phyloP scores from a whole-genome alignment of 768 basidiomycete species.

The Rhizopogon salebrosus region DNA sequence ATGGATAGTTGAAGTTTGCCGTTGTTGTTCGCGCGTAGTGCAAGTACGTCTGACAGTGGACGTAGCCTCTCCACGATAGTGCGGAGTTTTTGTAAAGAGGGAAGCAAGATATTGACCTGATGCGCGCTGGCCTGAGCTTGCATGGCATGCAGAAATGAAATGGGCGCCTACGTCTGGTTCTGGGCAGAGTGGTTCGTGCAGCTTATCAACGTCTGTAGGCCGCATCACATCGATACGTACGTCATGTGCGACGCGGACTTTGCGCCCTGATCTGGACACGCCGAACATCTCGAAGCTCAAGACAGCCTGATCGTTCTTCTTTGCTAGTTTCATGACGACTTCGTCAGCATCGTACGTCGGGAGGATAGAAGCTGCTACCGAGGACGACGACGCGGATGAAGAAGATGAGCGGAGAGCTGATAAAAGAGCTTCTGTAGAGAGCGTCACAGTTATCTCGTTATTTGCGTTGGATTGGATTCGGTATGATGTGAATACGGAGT shows the following conservation, averaged over 20 bases:
- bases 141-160: not conserved
- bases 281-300: conserved; percentile 73
- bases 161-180: conserved; percentile 65
- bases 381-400: conserved; percentile 39
- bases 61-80: conserved; percentile 72
- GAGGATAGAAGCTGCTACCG: conserved; percentile 21
- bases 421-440: conserved; percentile 71
- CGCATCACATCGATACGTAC: conserved; percentile 79
- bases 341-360: conserved; percentile 51
- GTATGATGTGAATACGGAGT: conserved; percentile 67
- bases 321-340: conserved; percentile 79
- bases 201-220: conserved; percentile 62
- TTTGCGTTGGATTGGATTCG: conserved; percentile 83
- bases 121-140: not conserved
- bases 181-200: conserved; percentile 80
- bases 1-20: conserved; percentile 52
- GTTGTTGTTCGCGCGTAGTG: conserved; percentile 60
- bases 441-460: conserved; percentile 74
- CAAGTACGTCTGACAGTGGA: conserved; percentile 64
- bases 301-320: conserved; percentile 77
- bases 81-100: conserved; percentile 70
- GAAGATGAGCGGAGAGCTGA: conserved; percentile 66
- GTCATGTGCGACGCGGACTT: conserved; percentile 69
- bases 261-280: conserved; percentile 56
- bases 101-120: conserved; percentile 75